Evolutionary conservation across 768 basidiomycete genomes (phyloP), one percentile per base, ranked within the genome.

Genomic region (Kwoniella dendrophila): DNA sequence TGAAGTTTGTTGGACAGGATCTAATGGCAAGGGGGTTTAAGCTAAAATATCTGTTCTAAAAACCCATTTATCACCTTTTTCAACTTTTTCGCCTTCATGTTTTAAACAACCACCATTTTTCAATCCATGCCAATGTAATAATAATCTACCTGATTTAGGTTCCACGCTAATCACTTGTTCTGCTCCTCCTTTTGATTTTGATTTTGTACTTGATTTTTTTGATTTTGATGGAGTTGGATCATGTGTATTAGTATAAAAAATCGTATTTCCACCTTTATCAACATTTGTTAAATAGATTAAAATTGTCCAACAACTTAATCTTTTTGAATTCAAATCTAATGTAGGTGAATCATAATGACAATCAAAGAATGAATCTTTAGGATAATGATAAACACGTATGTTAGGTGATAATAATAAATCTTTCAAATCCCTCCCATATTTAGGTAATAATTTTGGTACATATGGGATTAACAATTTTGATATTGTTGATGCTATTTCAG

Each of bases 101-200:
- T 58, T 41, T 41, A 75, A 34, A 53, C 73, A 74, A 2, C 70
- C 72, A 16, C 63, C 64, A 18, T 57, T 60, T 6, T 27, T 47
- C 34, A 67, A 51, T 14, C 73, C 73, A 49, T 75, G 73, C 63
- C 67, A 63, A 51, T 75, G 73, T 12, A 75, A 59, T 20, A 70
- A 30, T 18, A 70, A 57, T 61, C 65, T 59, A 8, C 73, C 73
- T 4, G 67, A 53, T 57, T 65, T 66, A 4, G 73, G 63, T 20
- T 43, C 48, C 26, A 75, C 67, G 4, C 53, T 56, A 8, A 74
- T 41, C 43, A 59, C 58, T 41, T 45, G 55, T 57, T 55, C 40
- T 18, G 11, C 51, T 27, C 30, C 43, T 38, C 16, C 18, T 24
- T 29, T 40, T 22, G 47, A 41, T 54, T 32, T 53, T 22, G n/a